Conservation (phyloP, 441 rosid genomes). For the Syzygium syzygioides region DNA sequence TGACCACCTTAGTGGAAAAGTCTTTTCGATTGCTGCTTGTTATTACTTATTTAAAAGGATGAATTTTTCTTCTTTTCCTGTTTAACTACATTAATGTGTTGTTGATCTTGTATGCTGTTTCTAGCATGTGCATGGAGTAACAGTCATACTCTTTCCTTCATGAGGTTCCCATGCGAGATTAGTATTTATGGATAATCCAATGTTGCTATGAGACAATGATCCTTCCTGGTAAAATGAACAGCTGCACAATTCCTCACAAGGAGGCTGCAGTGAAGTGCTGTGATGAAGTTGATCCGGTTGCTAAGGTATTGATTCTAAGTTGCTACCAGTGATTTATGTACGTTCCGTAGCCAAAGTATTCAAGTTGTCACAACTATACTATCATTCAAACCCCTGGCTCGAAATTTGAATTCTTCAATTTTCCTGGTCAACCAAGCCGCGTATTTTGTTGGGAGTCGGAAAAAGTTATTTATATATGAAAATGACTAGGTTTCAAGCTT, state of each 20-base stretch:
- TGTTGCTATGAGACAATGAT: constrained; percentile 1
- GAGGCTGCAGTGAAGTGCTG: constrained; percentile 80
- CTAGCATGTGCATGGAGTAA: background rate
- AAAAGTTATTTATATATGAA: background rate
- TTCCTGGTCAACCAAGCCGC: background rate
- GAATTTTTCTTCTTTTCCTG: background rate
- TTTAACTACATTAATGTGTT: background rate
- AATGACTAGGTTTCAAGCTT: background rate
- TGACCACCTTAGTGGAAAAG: background rate
- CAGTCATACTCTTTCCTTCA: background rate
- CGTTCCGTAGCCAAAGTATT: background rate
- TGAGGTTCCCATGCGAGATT: background rate
- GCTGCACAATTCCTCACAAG: constrained; percentile 91
- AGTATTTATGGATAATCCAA: background rate
- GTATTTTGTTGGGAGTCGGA: background rate
- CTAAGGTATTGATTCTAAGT: constrained; percentile 49
- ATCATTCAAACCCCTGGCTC: background rate
- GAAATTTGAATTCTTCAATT: background rate
- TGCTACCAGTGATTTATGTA: background rate
- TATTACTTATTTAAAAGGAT: background rate
- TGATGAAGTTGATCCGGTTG: constrained; percentile 85
- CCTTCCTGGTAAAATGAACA: constrained; percentile 25
- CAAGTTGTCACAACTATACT: background rate
- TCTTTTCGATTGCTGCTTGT: background rate
- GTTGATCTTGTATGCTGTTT: background rate